These are phyloP conservation scores for Neurospora cerealis DNA, from an alignment of 495 filamentous ascomycete genomes.

Conservation along the genomic window DNA sequence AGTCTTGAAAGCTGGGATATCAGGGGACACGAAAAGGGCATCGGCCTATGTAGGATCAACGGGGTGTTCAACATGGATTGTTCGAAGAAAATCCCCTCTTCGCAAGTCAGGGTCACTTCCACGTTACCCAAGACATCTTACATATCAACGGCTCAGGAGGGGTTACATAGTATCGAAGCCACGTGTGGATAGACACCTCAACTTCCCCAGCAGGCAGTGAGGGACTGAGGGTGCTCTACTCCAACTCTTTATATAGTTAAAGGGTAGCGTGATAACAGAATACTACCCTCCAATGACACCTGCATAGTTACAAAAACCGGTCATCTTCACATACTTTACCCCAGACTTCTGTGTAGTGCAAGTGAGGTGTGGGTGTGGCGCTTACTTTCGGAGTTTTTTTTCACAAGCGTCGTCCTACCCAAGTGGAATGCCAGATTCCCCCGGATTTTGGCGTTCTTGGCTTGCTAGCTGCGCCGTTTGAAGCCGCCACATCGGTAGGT, in stretches of 20 bases:
- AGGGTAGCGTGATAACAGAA: not conserved
- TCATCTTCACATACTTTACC: not conserved
- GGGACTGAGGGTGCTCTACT: not conserved
- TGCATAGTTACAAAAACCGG: not conserved
- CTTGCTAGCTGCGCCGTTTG: not conserved
- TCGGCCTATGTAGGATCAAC: not conserved
- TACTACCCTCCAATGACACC: not conserved
- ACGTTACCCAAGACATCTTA: not conserved
- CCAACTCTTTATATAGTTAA: not conserved
- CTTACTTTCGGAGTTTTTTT: not conserved
- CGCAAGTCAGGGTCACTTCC: not conserved
- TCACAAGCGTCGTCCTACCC: not conserved
- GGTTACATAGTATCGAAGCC: not conserved
- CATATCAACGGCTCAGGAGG: not conserved
- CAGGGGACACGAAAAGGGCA: not conserved
- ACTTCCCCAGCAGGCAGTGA: not conserved
- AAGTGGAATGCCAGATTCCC: not conserved
- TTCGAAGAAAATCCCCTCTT: not conserved
- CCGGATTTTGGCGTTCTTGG: not conserved
- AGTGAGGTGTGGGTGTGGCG: not conserved
- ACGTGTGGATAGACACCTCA: not conserved
- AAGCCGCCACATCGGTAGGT: not conserved
- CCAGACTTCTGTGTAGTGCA: not conserved
- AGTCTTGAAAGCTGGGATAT: not conserved
- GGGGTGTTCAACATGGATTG: not conserved